Conservation (phyloP, 345 rosid species). For the Citrus australasica region DNA sequence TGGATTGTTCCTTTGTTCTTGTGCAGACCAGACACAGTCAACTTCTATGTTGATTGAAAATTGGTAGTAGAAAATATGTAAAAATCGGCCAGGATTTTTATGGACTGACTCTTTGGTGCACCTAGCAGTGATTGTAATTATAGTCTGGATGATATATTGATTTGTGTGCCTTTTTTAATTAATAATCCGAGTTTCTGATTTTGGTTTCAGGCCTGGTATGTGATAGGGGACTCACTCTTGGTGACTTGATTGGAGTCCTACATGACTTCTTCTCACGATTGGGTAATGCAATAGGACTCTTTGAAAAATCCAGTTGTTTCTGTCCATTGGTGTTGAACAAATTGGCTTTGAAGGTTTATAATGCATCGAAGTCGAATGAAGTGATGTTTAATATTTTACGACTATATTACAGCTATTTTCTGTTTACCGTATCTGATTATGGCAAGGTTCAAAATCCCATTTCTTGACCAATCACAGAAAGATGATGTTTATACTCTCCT, state of each 20-base stretch:
- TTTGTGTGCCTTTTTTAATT: background rate
- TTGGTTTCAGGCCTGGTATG: constrained; percentile 75
- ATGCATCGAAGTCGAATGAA: background rate
- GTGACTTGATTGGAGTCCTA: constrained; percentile 85
- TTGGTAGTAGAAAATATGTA: background rate
- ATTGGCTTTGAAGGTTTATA: constrained; percentile 1
- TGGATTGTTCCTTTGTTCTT: background rate
- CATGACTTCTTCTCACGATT: constrained; percentile 86
- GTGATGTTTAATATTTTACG: background rate
- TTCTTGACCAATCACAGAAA: background rate
- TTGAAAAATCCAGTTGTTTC: constrained; percentile 1
- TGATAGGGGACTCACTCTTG: constrained; percentile 88
- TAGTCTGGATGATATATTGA: background rate
- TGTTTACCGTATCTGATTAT: background rate
- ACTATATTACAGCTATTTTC: background rate
- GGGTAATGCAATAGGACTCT: constrained; percentile 37
- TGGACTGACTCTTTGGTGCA: background rate
- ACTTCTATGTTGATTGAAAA: background rate
- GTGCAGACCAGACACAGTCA: background rate
- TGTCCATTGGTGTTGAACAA: background rate
- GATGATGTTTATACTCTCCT: background rate
- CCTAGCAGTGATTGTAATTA: background rate
- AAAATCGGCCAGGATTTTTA: background rate
- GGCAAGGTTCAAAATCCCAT: background rate
- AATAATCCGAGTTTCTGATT: constrained; percentile 6